Evolutionary conservation across 148 eudicot species (phyloP), one percentile per base, ranked within the genome.

Genomic region (Vaccinium myrtillus): DNA sequence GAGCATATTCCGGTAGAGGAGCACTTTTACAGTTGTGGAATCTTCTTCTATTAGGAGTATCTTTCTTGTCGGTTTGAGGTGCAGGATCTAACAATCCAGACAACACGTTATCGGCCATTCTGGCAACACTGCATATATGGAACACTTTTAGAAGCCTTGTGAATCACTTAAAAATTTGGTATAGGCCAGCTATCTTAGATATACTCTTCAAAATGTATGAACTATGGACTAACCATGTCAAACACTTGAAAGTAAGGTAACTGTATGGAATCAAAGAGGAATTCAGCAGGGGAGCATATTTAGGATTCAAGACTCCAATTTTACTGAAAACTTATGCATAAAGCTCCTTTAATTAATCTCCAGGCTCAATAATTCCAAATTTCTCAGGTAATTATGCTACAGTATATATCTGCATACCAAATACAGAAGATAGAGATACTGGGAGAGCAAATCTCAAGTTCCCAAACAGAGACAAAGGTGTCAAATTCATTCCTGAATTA

Each of bases 11-110:
- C 46, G 86, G 51, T 1, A 82, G 77, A 84, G 98, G 98, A 54
- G 91, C 92, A 83, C 98, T 95, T 87, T 75, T 93, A 77, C 88
- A 81, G 36, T 89, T 93, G 43, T 91, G 92, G 32, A 87, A 86
- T 84, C 90, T 90, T 81, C 88, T 87, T 81, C 84, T 93, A 82
- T 84, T 94, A 27, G 88, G 78, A 78, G 83, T 56, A 75, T 76
- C 67, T 50, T 86, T 87, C 36, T 76, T 78, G 43, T 75, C 75
- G 61, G 46, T 55, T 50, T 55, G 80, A 75, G 53, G 71, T 13
- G 81, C 70, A 59, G 86, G 89, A 83, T 86, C 77, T n/a, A 36
- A 49, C 78, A 81, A 61, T 78, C 67, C 77, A 10, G 86, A 84
- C 84, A 90, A 75, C 77, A 94, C 70, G 61, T 83, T 67, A 27